Evolutionary conservation across 352 stramenopile species (phyloP), one percentile per base, ranked within the genome.

Genomic region (Pythium oligandrum): DNA sequence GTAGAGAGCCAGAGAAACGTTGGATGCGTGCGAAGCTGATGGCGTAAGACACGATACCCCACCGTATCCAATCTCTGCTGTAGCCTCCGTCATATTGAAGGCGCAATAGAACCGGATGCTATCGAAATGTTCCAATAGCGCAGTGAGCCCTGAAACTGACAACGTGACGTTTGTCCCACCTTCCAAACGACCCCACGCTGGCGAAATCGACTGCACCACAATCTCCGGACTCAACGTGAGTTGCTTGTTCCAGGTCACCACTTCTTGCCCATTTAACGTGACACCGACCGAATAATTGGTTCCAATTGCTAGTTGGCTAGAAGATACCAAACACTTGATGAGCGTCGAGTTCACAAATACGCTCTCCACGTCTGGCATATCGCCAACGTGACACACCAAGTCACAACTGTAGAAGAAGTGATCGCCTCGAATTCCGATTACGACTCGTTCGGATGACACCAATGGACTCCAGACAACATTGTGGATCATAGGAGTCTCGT

Each of bases 321-420:
- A 42, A 8, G 38, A 3, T 12, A 59, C 40, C 1, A 38, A 42
- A 38, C 53, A 59, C 44, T 34, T 31, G 10, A 59, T 37, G 40
- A 10, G 38, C 30, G 53, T 53, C 1, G 37, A 32, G 44, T 52
- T 59, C 2, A 59, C 37, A 45, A 48, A 59, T 10, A 26, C 38
- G 40, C 31, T 33, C 17, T 26, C 17, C 17, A 26, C 17, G 17
- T 26, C 17, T 26, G 17, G 17, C 17, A 26, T 11, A 8, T 51
- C 26, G 9, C 53, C 53, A n/a, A 59, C 10, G 12, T 36, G 53
- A 40, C 53, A 59, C 11, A 46, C 32, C 17, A 48, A 17, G 17
- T 44, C 34, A 44, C 44, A 53, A 38, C 12, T 53, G 39, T 59
- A 48, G 45, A 59, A 59, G 36, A 59, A 59, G 6, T 31, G 10